Conservation (phyloP, 2,329 filamentous ascomycete genomes). For the Drechslerella coelobrocha region DNA sequence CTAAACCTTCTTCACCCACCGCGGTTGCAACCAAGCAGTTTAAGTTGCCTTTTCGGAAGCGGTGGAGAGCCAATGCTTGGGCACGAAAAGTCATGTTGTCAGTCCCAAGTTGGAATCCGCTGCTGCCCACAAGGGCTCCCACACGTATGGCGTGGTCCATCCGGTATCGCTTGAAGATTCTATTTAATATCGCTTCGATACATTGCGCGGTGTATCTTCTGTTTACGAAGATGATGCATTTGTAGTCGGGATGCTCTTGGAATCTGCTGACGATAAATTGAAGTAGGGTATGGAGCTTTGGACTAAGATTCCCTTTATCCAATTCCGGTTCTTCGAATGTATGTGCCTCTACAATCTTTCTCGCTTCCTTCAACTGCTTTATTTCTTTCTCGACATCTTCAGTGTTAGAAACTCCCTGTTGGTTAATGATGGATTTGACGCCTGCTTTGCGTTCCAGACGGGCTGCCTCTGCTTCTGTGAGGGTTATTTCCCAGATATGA, state of each 20-base stretch:
- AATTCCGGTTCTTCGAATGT: slow-evolving; percentile 59
- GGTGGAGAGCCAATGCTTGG: slow-evolving; percentile 73
- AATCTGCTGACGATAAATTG: slow-evolving; percentile 71
- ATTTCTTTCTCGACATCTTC: slow-evolving; percentile 65
- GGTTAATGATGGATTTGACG: slow-evolving; percentile 47
- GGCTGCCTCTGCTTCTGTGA: slow-evolving; percentile 68
- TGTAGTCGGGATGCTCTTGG: slow-evolving; percentile 64
- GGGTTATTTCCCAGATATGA: slow-evolving; percentile 74
- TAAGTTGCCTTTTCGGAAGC: slow-evolving; percentile 64
- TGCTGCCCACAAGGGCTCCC: slow-evolving; percentile 70
- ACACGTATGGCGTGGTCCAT: slow-evolving; percentile 67
- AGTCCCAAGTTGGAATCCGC: slow-evolving; percentile 64
- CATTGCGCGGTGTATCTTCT: slow-evolving; percentile 77
- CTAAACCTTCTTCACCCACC: slow-evolving; percentile 72
- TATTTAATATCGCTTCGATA: slow-evolving; percentile 71
- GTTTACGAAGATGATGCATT: slow-evolving; percentile 88
- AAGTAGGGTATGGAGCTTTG: slow-evolving; percentile 73
- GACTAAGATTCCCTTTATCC: slow-evolving; percentile 65
- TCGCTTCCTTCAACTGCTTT: slow-evolving; percentile 67
- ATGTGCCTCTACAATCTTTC: slow-evolving; percentile 65
- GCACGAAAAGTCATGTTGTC: slow-evolving; percentile 72
- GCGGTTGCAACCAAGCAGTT: slow-evolving; percentile 70
- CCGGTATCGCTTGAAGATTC: slow-evolving; percentile 55
- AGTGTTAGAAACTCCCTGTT: slow-evolving; percentile 50
- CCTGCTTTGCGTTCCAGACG: slow-evolving; percentile 67